phyloP scores from a whole-genome alignment of 2,329 filamentous ascomycete species.

The Diaporthe australafricana region DNA sequence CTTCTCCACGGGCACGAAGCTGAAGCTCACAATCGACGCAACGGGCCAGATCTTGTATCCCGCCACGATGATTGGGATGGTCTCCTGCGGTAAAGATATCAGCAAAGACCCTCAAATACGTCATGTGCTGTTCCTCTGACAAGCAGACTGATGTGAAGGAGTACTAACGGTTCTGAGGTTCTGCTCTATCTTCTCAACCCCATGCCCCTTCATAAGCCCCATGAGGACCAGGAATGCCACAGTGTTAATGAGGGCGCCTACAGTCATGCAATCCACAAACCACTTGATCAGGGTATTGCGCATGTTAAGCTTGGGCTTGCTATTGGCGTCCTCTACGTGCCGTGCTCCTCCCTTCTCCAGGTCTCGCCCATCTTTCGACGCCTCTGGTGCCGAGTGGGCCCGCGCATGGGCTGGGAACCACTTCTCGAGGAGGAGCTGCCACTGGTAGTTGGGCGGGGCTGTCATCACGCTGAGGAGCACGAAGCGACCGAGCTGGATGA shows the following conservation, averaged over 20 bases:
- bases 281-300: constrained; percentile 59
- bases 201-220: constrained; percentile 58
- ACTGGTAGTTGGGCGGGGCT: constrained; percentile 68
- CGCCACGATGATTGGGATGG: constrained; percentile 59
- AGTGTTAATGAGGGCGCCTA: constrained; percentile 59
- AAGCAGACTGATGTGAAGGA: not conserved
- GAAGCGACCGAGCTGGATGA: constrained; percentile 63
- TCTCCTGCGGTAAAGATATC: constrained; percentile 49
- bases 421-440: constrained; percentile 67
- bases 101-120: not conserved
- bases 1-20: constrained; percentile 59
- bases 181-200: constrained; percentile 47
- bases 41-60: constrained; percentile 65
- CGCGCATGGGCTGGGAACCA: constrained; percentile 60
- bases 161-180: constrained; percentile 52
- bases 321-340: constrained; percentile 36
- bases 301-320: constrained; percentile 51
- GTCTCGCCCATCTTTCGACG: constrained; percentile 37
- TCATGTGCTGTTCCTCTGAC: not conserved
- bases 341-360: constrained; percentile 27
- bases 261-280: constrained; percentile 63
- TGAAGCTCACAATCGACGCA: constrained; percentile 63
- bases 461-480: constrained; percentile 63
- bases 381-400: constrained; percentile 17
- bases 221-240: constrained; percentile 60